Conservation (phyloP, 139 green algal genomes). For the Tetratostichococcus sp. region DNA sequence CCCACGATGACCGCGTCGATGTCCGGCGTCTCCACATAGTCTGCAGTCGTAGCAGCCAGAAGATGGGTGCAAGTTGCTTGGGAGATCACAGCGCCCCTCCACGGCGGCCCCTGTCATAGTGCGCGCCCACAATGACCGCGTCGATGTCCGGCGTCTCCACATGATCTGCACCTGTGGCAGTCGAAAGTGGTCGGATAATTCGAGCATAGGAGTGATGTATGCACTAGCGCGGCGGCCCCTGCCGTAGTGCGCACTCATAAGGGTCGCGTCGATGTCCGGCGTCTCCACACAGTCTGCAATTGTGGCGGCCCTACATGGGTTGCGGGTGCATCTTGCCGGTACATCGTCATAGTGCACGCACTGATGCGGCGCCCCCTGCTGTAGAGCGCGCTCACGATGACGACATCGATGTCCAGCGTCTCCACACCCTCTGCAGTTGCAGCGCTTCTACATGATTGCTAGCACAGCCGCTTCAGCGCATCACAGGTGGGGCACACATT, state of each 20-base stretch:
- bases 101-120: not conserved
- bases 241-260: slow-evolving; percentile 64
- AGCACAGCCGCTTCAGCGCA: too few species aligned
- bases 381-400: slow-evolving; percentile 63
- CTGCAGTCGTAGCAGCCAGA: not conserved
- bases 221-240: slow-evolving; percentile 26
- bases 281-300: not conserved
- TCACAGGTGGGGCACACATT: too few species aligned
- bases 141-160: slow-evolving; percentile 58
- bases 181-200: too few species aligned
- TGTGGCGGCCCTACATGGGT: not conserved
- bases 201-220: too few species aligned
- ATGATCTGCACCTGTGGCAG: not conserved
- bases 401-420: slow-evolving; percentile 61
- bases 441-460: too few species aligned
- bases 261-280: slow-evolving; percentile 66
- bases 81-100: not conserved
- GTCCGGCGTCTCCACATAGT: slow-evolving; percentile 30
- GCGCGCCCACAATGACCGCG: slow-evolving; percentile 60
- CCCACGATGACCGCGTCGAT: slow-evolving; percentile 75
- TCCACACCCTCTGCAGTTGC: not conserved
- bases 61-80: not conserved
- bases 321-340: not conserved
- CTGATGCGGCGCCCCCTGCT: too few species aligned
- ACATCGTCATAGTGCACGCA: not conserved